Base-by-base conservation (phyloP, 108 stramenopile species). In the Craspedostauros australis region DNA sequence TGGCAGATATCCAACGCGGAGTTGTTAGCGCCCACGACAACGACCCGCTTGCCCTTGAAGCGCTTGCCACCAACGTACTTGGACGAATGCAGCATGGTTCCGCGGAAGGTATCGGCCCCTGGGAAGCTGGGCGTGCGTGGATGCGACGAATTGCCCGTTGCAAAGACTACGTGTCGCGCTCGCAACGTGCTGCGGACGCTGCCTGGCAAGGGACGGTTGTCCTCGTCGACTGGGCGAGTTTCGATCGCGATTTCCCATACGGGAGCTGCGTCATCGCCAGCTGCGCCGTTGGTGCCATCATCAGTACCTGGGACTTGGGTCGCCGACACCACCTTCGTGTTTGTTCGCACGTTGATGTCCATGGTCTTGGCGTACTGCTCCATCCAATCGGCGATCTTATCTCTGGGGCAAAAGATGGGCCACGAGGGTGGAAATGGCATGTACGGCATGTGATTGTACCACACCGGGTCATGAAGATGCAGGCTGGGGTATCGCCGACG, bases 11-110 rank as follows among this genome's bases (percentile, higher is more conserved):
- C 91, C 83, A 81, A 87, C 3, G 75, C 70, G 8, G 91, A 84
- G 46, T 88, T 85, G 55, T 89, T 88, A 1, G 87, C 81, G 0
- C 86, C 90, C 50, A 86, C 69, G 3, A 91, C 86, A 21, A 91
- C 77, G 3, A 78, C 83, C 37, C 69, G 46, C 56, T 53, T 52
- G 5, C 61, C 61, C 30, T 31, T 24, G 24, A 32, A 57, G 16
- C 22, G 0, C 5, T 45, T 11, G 4, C 46, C 56, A 3, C 56
- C 64, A 5, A 0, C 32, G 24, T 57, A 57, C 28, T 46, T 46
- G 4, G 56, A 57, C 4, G 64, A 57, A 25, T 65, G 64, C 38
- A 49, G 15, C 33, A 50, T 47, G 12, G 19, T n/a, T 11, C 64
- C 64, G 36, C 23, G 20, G 33, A 65, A 65, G 12, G 9, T 9